Evolutionary conservation across 2,329 filamentous ascomycete genomes (phyloP), one percentile per base, ranked within the genome.

Genomic region (Beauveria scarabaeidicola): DNA sequence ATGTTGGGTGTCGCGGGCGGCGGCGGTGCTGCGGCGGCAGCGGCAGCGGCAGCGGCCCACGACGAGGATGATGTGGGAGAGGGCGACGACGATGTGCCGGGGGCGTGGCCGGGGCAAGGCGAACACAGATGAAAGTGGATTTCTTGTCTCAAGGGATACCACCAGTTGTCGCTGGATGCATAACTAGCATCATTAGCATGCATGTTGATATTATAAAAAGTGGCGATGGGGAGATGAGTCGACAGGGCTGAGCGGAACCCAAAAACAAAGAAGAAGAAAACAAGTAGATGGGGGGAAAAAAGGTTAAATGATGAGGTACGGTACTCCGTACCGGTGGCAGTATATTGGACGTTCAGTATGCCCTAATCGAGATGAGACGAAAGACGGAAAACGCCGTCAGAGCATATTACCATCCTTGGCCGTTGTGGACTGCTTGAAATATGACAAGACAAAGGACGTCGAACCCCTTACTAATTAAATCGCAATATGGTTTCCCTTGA

Each of bases 101-200:
- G 72, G 36, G 69, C 70, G 36, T 74, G 72, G 72, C 72, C 72
- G 17, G 67, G 27, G 27, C 52, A 46, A 19, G 36, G n/a, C 7
- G 51, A 43, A 43, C 17, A n/a, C 36, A 53, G 51, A 53, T 53
- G 23, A 43, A 27, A 27, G 44, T 41, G 40, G 44, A 23, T 36
- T 36, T 15, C 32, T 36, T 36, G 32, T 36, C 32, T 36, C 11
- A 36, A 36, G 32, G 32, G 32, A 36, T 15, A 36, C 15, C 32
- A 36, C 32, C 32, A 36, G 11, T 36, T 36, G 11, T 36, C 32
- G 32, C 13, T 36, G 32, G 32, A 36, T 36, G 32, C 11, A 36
- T 36, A n/a, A n/a, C n/a, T n/a, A n/a, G n/a, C n/a, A n/a, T n/a
- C n/a, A n/a, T n/a, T n/a, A 36, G 32, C 32, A 36, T 36, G 32